Base-by-base conservation (phyloP, 176 grass and related monocot species). In the Oryza officinalis region DNA sequence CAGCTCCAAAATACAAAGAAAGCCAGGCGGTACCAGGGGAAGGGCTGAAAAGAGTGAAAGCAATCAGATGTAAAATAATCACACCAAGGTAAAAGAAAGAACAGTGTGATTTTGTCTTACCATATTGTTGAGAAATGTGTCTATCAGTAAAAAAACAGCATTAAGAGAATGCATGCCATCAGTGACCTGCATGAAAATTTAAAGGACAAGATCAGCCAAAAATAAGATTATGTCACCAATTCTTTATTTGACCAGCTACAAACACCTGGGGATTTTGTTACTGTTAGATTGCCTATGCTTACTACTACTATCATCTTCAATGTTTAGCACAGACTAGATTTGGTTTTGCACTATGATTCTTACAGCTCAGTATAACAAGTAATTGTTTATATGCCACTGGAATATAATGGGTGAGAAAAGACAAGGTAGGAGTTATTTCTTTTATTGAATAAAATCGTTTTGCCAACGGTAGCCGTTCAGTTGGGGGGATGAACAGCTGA, bases 1-100 rank as follows among this genome's bases (percentile, higher is more conserved):
- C 87, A 87, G 45, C 96, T 99, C 93, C 96, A 99, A 47, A 99
- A 89, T 44, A 91, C 63, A 87, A 99, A 99, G 66, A 94, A 99
- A 65, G 88, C 89, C 25, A 99, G 92, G 20, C 88, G 83, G 68
- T 95, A 99, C 89, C 83, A 94, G 30, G 93, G 96, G 81, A 99
- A 96, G 79, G 88, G 90, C 96, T 99, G 91, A 72, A 92, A 65
- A 50, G 45, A 44, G 33, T 43, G 25, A 33, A 83, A 13, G 69
- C 84, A 61, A 25, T 76, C 63, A 44, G 47, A 23, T 69, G 26
- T 64, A 60, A 59, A 72, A 60, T 61, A 47, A 74, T 18, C 80
- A 78, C 75, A 74, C 47, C 18, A 30, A 72, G 3, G 69, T 47
- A 69, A 75, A 77, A 45, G n/a, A 11, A 7, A 72, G 35, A 83